A percentile compares a stretch with the other conserved stretches of the same genome.
These are phyloP conservation scores for Russula virescens DNA, from an alignment of 768 basidiomycete species.

Conservation along the genomic window DNA sequence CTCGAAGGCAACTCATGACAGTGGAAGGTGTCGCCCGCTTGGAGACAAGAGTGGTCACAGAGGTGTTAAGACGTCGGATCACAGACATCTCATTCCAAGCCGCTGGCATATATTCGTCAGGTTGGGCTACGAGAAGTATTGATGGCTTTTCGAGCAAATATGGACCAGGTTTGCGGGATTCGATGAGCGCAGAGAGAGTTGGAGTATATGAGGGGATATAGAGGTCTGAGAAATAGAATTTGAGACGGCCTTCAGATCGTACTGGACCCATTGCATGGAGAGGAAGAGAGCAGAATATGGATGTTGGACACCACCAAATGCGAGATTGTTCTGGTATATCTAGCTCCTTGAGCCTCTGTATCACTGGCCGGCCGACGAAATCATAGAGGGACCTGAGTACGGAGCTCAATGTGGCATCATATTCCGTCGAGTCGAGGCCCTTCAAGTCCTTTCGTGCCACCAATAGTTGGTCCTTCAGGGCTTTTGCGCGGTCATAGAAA, in stretches of 20 bases:
- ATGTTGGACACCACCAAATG: not conserved
- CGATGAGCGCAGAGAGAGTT: not conserved
- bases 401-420: not conserved
- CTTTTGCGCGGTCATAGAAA: not conserved
- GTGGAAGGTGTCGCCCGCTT: not conserved
- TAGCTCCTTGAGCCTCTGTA: not conserved
- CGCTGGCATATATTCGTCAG: not conserved
- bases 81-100: not conserved
- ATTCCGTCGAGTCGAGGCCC: not conserved
- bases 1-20: not conserved
- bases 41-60: not conserved
- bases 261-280: not conserved
- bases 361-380: not conserved
- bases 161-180: not conserved
- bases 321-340: not conserved
- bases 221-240: not conserved
- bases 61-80: not conserved
- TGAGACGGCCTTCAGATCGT: not conserved
- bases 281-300: not conserved
- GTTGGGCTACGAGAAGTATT: slow-evolving; percentile 2
- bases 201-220: not conserved
- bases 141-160: not conserved
- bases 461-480: not conserved
- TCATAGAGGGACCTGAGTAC: not conserved
- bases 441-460: not conserved